Base-by-base conservation (phyloP, 2,329 filamentous ascomycete genomes). In the Pseudogymnoascus sp. region DNA sequence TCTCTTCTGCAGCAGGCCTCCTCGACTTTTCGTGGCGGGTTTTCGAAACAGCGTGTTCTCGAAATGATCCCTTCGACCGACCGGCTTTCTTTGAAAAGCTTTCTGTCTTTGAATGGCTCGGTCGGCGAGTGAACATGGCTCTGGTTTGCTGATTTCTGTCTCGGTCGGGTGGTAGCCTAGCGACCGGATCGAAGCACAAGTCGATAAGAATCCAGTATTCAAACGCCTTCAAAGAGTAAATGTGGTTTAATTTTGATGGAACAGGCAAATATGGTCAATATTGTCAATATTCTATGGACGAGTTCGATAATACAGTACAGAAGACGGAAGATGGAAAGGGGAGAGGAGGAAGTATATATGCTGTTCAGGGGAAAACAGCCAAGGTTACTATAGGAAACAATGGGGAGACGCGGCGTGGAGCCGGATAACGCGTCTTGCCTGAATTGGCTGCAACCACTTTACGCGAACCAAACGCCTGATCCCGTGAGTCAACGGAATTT, bases 1-100 rank as follows among this genome's bases (percentile, higher is more conserved):
- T 33, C 53, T 72, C 71, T 33, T 60, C 59, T 24, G 67, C 66
- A 53, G 69, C 68, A 67, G 65, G 65, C 64, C 65, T 71, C 26
- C 70, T 68, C 19, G 70, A 65, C 59, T 69, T 66, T 38, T 72
- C 72, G 33, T 66, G 65, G 26, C 72, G 70, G 64, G 68, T 68
- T 61, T 74, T 74, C n/a, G 71, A 73, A 35, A 74, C 69, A 3
- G 69, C 72, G 67, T 74, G 69, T n/a, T 74, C 72, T 61, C 72
- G 65, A 61, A 74, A 74, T 16, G 72, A 73, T 10, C 68, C 65
- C 59, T 69, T 70, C 24, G 63, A 65, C 63, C 69, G 65, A 59
- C 69, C 64, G 65, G 68, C 69, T 46, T 65, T 68, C 35, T 63
- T 62, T 19, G 71, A 70, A 66, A 74, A 73, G 61, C 70, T 73